Evolutionary conservation across 805 yeast genomes (phyloP), one percentile per base, ranked within the genome.

Genomic region (Yamadazyma nakazawae): DNA sequence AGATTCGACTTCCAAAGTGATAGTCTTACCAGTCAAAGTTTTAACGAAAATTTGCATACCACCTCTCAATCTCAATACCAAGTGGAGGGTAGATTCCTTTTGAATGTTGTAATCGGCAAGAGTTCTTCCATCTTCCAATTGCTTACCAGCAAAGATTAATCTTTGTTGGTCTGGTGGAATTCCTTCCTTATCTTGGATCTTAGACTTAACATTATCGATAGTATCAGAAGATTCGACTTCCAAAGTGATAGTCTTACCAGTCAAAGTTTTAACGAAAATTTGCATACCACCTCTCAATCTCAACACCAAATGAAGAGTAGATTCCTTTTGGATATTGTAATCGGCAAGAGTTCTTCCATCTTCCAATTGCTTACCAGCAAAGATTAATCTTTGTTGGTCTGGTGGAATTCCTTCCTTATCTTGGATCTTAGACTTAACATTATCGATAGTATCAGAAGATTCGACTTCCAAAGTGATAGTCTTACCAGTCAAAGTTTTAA

Each of bases 211-310:
- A 65, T 88, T 89, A 82, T 90, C 97, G 68, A 92, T 89, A 55
- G 97, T 89, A 81, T 91, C 97, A 51, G 96, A 88, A 55, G 97
- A 89, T 79, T 91, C 97, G 60, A 90, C 97, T 80, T 91, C 97
- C 59, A 91, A 83, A 70, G 97, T 91, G 52, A 79, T 79, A 36
- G 83, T 79, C 68, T 79, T 79, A 64, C 84, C 84, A 21, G 84
- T 79, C 57, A 79, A 68, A 32, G 82, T 79, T 64, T 79, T 78
- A 48, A 76, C 80, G 55, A 72, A 70, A 52, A 80, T 80, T 65
- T 79, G 84, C 84, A 64, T 72, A 83, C 96, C 71, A 64, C 75
- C 74, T 70, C 74, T 42, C 73, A 92, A 87, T 83, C 97, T 90
- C 60, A 92, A 80, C 58, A 92, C 98, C 78, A 92, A 84, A 76